These are phyloP conservation scores for Ascosphaera aggregata DNA, from an alignment of 2,329 filamentous ascomycete species.

Conservation along the genomic window DNA sequence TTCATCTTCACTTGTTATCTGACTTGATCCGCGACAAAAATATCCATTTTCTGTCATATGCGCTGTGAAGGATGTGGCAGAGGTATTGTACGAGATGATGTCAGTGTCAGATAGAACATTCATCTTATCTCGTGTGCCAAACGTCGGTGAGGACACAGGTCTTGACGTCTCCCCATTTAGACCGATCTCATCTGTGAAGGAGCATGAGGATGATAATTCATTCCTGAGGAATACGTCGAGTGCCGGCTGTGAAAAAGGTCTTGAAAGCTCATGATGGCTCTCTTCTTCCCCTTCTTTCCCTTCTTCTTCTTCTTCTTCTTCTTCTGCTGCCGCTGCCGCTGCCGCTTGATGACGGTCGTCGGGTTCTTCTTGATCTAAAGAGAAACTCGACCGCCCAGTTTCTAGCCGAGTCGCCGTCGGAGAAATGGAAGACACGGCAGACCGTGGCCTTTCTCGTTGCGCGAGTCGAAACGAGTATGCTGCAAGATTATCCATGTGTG, in stretches of 20 bases:
- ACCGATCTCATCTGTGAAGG: background rate
- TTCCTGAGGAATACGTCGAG: background rate
- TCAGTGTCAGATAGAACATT: background rate
- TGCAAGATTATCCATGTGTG: slow-evolving; percentile 20
- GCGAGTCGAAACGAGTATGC: slow-evolving; percentile 19
- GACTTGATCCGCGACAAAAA: background rate
- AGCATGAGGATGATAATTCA: background rate
- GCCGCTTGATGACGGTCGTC: background rate
- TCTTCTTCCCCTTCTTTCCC: background rate
- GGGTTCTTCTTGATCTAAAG: slow-evolving; percentile 3
- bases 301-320: background rate
- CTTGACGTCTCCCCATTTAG: background rate
- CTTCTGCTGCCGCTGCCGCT: background rate
- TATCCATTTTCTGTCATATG: background rate
- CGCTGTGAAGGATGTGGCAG: background rate
- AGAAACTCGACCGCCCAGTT: background rate
- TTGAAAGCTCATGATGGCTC: too few species aligned
- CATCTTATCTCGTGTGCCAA: background rate
- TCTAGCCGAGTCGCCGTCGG: slow-evolving; percentile 10
- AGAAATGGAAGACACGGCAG: slow-evolving; percentile 16
- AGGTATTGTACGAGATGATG: background rate
- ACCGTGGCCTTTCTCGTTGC: slow-evolving; percentile 14
- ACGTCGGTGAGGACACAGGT: background rate
- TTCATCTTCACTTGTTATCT: background rate
- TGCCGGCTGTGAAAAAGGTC: background rate